phyloP scores from a whole-genome alignment of 1,284 basidiomycete genomes.

The Phaffia rhodozyma region DNA sequence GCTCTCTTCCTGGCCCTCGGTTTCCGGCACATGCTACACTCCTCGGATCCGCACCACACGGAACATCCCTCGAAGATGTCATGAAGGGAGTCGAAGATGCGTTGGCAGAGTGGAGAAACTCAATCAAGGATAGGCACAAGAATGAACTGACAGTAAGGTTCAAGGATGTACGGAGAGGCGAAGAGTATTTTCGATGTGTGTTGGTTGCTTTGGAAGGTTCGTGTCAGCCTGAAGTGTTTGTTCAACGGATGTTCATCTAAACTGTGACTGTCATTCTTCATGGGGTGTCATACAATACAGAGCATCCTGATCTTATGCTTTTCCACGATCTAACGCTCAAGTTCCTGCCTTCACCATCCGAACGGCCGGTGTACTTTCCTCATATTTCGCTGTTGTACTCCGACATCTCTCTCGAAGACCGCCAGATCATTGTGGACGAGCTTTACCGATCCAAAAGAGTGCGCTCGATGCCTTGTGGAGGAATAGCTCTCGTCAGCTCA shows the following conservation, averaged over 20 bases:
- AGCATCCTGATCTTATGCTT: neutral
- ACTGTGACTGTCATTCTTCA: neutral
- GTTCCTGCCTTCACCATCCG: conserved; percentile 8
- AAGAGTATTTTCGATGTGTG: conserved; percentile 13
- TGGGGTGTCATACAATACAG: neutral
- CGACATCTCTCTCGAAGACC: conserved; percentile 3
- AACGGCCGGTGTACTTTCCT: conserved; percentile 9
- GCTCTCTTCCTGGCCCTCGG: conserved; percentile 3
- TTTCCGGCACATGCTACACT: conserved; percentile 13
- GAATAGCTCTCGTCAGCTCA: too few relatives aligned
- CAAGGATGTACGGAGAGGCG: conserved; percentile 2
- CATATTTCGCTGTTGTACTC: conserved; percentile 16
- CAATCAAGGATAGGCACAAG: neutral
- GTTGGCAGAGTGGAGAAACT: neutral
- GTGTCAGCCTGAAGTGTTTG: neutral
- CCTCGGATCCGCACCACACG: conserved; percentile 4
- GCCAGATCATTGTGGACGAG: neutral
- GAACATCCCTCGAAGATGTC: neutral
- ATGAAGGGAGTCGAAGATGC: neutral
- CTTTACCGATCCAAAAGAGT: neutral
- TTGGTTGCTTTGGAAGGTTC: conserved; percentile 8
- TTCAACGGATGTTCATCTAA: neutral
- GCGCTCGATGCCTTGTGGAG: too few relatives aligned
- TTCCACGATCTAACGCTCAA: conserved; percentile 2
- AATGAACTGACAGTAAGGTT: conserved; percentile 7